Evolutionary conservation across 148 eudicot genomes (phyloP).

Genomic region (Limonium bicolor): DNA sequence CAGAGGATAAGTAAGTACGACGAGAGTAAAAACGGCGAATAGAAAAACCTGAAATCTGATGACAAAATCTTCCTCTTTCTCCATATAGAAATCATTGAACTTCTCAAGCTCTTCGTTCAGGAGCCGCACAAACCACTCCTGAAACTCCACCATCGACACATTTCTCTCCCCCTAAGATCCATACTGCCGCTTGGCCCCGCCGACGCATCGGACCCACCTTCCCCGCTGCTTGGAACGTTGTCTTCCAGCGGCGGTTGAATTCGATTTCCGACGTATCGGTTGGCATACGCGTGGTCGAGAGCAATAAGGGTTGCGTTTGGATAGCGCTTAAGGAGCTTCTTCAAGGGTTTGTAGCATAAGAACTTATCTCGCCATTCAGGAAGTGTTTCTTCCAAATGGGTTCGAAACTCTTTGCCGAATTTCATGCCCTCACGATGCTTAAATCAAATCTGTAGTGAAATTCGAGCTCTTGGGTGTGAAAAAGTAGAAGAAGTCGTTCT

Average conservation of each 20-base stretch:
- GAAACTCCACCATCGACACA: conserved; percentile 27
- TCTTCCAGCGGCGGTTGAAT: background rate
- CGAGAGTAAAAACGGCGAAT: background rate
- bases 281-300: background rate
- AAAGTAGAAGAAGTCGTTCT: too few relatives aligned
- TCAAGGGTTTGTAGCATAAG: conserved; percentile 64
- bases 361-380: conserved; percentile 88
- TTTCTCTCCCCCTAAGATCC: conserved; percentile 2
- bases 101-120: conserved; percentile 73
- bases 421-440: too few relatives aligned
- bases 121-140: conserved; percentile 65
- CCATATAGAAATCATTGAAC: conserved; percentile 92
- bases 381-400: conserved; percentile 61
- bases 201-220: background rate
- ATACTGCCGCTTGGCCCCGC: background rate
- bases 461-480: too few relatives aligned
- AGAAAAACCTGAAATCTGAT: conserved; percentile 62
- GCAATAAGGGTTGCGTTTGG: conserved; percentile 11
- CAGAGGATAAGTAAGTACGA: background rate
- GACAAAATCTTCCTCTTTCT: conserved; percentile 75
- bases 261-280: background rate
- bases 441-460: too few relatives aligned
- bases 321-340: conserved; percentile 59
- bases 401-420: conserved; percentile 72
- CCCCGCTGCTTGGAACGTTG: background rate